A percentile compares a stretch with the other conserved stretches of the same genome.
Conservation (phyloP, 164 flowering plant genomes). For the Annona squamosa region DNA sequence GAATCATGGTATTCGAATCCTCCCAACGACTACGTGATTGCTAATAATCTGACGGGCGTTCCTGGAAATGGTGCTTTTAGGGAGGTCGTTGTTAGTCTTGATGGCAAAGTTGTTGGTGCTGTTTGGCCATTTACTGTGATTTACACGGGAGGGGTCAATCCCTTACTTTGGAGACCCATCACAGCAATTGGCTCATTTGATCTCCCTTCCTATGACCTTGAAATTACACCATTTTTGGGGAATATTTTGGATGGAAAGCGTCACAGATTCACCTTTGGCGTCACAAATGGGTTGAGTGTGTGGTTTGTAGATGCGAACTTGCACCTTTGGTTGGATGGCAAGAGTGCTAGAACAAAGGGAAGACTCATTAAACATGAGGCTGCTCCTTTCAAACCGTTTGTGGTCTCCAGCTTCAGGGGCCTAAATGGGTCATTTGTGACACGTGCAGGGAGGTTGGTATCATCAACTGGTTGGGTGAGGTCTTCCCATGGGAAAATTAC, state of each 20-base stretch:
- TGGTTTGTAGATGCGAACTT: constrained; percentile 87
- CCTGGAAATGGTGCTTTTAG: constrained; percentile 86
- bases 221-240: constrained; percentile 69
- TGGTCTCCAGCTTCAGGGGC: constrained; percentile 38
- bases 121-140: constrained; percentile 90
- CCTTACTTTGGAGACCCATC: constrained; percentile 81
- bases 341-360: constrained; percentile 35
- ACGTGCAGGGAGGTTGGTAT: constrained; percentile 33
- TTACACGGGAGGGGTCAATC: constrained; percentile 79
- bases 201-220: constrained; percentile 82
- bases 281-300: constrained; percentile 72
- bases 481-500: constrained; percentile 63
- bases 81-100: constrained; percentile 68
- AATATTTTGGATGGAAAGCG: constrained; percentile 52
- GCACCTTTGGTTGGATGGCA: constrained; percentile 78
- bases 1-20: constrained; percentile 76
- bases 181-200: constrained; percentile 78
- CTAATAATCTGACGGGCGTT: constrained; percentile 40
- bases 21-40: constrained; percentile 54
- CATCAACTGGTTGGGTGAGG: constrained; percentile 60
- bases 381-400: constrained; percentile 24
- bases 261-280: constrained; percentile 57
- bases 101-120: constrained; percentile 57
- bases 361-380: constrained; percentile 25
- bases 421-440: constrained; percentile 53